Evolutionary conservation across 2,329 filamentous ascomycete species (phyloP).

Genomic region (Drechslerella dactyloides): DNA sequence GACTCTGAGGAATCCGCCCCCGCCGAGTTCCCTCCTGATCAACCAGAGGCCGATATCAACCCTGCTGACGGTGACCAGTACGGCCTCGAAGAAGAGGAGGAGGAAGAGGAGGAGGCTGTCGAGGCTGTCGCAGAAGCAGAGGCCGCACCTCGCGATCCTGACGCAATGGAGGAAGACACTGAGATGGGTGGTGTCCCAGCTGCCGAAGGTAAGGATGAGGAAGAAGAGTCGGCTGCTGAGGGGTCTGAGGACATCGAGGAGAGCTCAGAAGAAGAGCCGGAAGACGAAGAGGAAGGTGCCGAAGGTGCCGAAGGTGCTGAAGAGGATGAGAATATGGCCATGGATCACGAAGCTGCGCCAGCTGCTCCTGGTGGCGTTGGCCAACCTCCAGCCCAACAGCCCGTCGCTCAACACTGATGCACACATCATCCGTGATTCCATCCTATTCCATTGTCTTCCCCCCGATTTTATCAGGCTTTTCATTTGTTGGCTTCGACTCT

Average conservation of each 20-base stretch:
- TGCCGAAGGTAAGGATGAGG: constrained; percentile 55
- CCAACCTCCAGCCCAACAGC: constrained; percentile 35
- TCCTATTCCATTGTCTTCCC: constrained; percentile 1
- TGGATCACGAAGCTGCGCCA: constrained; percentile 60
- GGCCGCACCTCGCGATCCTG: constrained; percentile 55
- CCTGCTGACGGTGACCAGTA: constrained; percentile 86
- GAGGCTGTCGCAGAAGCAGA: constrained; percentile 61
- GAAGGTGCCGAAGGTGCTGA: constrained; percentile 83
- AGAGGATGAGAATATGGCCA: constrained; percentile 73
- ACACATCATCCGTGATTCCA: not conserved
- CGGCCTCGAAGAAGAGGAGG: constrained; percentile 76
- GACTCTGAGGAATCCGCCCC: constrained; percentile 97
- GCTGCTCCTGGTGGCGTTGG: constrained; percentile 30
- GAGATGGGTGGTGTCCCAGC: constrained; percentile 74
- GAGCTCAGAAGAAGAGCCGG: constrained; percentile 70
- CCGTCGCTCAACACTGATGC: constrained; percentile 16
- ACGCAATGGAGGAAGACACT: constrained; percentile 68
- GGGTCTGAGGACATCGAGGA: constrained; percentile 66
- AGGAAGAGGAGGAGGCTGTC: constrained; percentile 73
- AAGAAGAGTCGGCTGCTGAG: constrained; percentile 55
- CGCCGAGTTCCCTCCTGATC: constrained; percentile 93
- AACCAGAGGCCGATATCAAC: constrained; percentile 87
- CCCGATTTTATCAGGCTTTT: not conserved
- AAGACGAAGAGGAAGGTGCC: constrained; percentile 77
- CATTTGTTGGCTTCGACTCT: constrained; percentile 1